phyloP scores from a whole-genome alignment of 1,284 basidiomycete species.

The Heterobasidion occidentale region DNA sequence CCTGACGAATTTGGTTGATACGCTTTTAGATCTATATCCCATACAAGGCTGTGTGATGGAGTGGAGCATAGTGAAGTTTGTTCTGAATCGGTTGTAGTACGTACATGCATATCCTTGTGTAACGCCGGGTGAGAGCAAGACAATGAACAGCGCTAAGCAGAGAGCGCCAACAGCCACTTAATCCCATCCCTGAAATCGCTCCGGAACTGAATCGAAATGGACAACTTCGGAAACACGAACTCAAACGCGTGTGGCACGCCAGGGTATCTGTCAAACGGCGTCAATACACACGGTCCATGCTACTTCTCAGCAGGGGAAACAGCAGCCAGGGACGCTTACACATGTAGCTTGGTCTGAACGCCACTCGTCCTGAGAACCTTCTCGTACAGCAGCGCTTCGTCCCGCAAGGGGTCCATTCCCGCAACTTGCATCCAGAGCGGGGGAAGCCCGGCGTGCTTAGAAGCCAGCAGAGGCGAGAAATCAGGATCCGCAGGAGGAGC shows the following conservation, averaged over 20 bases:
- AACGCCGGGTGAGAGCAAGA: no score
- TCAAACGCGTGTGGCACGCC: neutral
- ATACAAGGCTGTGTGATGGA: no score
- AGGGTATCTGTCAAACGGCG: neutral
- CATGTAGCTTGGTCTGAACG: slow-evolving; percentile 7
- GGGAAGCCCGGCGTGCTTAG: slow-evolving; percentile 7
- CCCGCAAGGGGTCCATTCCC: slow-evolving; percentile 13
- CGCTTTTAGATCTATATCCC: no score
- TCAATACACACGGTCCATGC: neutral
- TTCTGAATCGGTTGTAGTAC: no score
- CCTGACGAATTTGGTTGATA: no score
- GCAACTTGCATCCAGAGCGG: slow-evolving; percentile 10
- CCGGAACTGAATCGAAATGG: neutral
- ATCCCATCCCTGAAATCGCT: neutral
- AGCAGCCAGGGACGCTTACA: slow-evolving; percentile 5
- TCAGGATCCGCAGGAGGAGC: neutral
- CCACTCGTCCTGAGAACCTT: slow-evolving; percentile 8
- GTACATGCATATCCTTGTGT: no score
- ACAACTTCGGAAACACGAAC: neutral
- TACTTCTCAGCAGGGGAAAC: neutral
- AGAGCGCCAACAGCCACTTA: no score
- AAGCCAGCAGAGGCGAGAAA: slow-evolving; percentile 1
- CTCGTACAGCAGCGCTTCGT: slow-evolving; percentile 13
- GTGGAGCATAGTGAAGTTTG: no score
- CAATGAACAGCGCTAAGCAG: neutral